These are phyloP conservation scores for Ustilago vetiveriae DNA, from an alignment of 1,284 basidiomycete genomes.

Conservation along the genomic window DNA sequence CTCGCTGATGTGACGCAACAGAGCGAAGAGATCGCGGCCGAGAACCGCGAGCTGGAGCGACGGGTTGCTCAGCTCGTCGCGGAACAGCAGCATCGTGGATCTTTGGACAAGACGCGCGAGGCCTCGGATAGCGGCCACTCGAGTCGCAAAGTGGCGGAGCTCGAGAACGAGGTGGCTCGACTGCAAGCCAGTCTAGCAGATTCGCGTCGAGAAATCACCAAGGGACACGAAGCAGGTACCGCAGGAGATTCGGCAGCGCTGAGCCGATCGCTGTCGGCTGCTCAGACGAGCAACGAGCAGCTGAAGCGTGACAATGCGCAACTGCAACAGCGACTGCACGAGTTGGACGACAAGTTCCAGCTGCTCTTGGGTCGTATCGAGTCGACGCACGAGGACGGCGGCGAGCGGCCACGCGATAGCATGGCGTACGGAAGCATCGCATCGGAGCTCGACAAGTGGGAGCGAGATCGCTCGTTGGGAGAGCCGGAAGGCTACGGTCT, in stretches of 20 bases:
- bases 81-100: conserved; percentile 53
- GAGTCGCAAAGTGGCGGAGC: conserved; percentile 40
- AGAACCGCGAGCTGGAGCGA: conserved; percentile 61
- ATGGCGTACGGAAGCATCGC: conserved; percentile 56
- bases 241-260: conserved; percentile 16
- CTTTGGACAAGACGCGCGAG: conserved; percentile 35
- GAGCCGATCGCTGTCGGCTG: conserved; percentile 21
- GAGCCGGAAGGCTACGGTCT: conserved; percentile 19
- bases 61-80: conserved; percentile 43
- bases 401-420: conserved; percentile 32
- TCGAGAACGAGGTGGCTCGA: conserved; percentile 48
- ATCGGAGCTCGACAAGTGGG: conserved; percentile 62
- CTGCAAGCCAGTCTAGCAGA: conserved; percentile 43
- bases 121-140: conserved; percentile 20
- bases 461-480: conserved; percentile 34
- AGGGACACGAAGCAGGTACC: conserved; percentile 7
- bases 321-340: conserved; percentile 50
- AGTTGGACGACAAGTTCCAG: conserved; percentile 59
- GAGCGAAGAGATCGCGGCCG: conserved; percentile 56
- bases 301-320: conserved; percentile 51
- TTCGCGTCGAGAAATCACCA: conserved; percentile 37
- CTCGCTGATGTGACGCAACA: conserved; percentile 55
- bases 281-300: conserved; percentile 52
- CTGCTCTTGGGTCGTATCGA: conserved; percentile 55
- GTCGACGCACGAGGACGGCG: conserved; percentile 43